Evolutionary conservation across 2,329 filamentous ascomycete genomes (phyloP).

Genomic region (Acephala macrosclerotiorum): DNA sequence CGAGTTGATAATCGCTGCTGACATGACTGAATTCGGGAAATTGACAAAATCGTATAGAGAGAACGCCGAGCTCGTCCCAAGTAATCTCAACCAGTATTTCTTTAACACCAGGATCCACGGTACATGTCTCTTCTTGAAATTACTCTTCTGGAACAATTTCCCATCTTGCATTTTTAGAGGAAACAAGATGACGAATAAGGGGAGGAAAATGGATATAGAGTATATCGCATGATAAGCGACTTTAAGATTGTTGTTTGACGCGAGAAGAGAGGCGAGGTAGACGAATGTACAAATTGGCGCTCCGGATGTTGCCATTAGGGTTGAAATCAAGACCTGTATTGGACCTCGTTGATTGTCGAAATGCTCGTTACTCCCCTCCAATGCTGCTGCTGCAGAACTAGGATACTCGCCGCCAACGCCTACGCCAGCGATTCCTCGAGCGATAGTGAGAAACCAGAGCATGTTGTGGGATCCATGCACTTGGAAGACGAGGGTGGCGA

Average conservation of each 20-base stretch:
- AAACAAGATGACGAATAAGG: slow-evolving; percentile 43
- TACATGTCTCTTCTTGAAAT: slow-evolving; percentile 42
- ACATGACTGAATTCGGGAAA: slow-evolving; percentile 48
- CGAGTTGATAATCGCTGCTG: slow-evolving; percentile 45
- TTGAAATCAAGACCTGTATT: slow-evolving; percentile 46
- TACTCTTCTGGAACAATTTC: slow-evolving; percentile 44
- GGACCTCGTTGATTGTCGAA: slow-evolving; percentile 42
- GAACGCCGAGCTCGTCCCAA: slow-evolving; percentile 46
- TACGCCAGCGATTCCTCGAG: slow-evolving; percentile 47
- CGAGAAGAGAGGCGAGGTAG: slow-evolving; percentile 46
- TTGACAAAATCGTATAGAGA: slow-evolving; percentile 49
- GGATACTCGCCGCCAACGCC: slow-evolving; percentile 49
- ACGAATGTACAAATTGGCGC: slow-evolving; percentile 46
- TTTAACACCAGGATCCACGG: slow-evolving; percentile 41
- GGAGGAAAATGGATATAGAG: slow-evolving; percentile 45
- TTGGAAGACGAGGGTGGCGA: slow-evolving; percentile 48
- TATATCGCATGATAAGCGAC: slow-evolving; percentile 42
- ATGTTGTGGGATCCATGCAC: slow-evolving; percentile 42
- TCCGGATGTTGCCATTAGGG: slow-evolving; percentile 45
- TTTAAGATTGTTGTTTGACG: slow-evolving; percentile 45
- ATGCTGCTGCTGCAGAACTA: slow-evolving; percentile 46
- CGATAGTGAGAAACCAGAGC: slow-evolving; percentile 48
- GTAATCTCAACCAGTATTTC: slow-evolving; percentile 41
- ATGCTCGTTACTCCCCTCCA: slow-evolving; percentile 46
- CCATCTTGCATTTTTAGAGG: slow-evolving; percentile 47